phyloP scores from a whole-genome alignment of 2,329 filamentous ascomycete species.

The Fusarium verticillioides region DNA sequence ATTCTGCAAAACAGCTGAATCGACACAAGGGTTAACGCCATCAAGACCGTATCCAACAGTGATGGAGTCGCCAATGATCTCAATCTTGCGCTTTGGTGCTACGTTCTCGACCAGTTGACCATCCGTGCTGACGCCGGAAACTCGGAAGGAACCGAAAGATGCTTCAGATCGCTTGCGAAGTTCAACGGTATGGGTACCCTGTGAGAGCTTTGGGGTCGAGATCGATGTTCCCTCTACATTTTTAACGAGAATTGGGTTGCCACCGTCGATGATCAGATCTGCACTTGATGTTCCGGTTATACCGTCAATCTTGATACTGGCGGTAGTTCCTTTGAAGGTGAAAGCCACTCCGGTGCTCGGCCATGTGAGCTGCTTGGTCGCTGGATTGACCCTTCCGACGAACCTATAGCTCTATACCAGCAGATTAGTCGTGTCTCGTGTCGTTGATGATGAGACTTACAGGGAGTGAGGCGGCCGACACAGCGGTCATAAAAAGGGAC shows the following conservation, averaged over 20 bases:
- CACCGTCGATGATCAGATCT: slow-evolving; percentile 29
- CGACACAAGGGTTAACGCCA: slow-evolving; percentile 52
- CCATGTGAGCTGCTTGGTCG: slow-evolving; percentile 57
- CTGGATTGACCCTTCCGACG: slow-evolving; percentile 56
- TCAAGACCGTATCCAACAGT: slow-evolving; percentile 58
- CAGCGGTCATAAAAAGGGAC: not conserved
- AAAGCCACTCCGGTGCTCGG: slow-evolving; percentile 56
- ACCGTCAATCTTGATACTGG: slow-evolving; percentile 46
- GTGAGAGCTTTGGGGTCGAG: not conserved
- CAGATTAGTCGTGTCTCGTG: not conserved
- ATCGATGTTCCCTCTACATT: slow-evolving; percentile 19
- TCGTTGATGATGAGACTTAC: not conserved
- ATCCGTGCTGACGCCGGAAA: slow-evolving; percentile 13
- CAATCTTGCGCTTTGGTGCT: slow-evolving; percentile 50
- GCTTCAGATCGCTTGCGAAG: slow-evolving; percentile 30
- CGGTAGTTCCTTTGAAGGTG: slow-evolving; percentile 53
- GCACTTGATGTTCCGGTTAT: slow-evolving; percentile 21
- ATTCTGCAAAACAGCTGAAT: slow-evolving; percentile 53
- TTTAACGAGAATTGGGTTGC: slow-evolving; percentile 13
- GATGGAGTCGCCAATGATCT: slow-evolving; percentile 59
- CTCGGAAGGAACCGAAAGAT: slow-evolving; percentile 14
- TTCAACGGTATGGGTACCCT: slow-evolving; percentile 30
- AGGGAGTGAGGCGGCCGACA: slow-evolving; percentile 6
- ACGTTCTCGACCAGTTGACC: slow-evolving; percentile 36
- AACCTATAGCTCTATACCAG: slow-evolving; percentile 31